A percentile compares a stretch with the other conserved stretches of the same genome.
phyloP scores from a whole-genome alignment of 768 basidiomycete genomes.

The Mrakia frigida region DNA sequence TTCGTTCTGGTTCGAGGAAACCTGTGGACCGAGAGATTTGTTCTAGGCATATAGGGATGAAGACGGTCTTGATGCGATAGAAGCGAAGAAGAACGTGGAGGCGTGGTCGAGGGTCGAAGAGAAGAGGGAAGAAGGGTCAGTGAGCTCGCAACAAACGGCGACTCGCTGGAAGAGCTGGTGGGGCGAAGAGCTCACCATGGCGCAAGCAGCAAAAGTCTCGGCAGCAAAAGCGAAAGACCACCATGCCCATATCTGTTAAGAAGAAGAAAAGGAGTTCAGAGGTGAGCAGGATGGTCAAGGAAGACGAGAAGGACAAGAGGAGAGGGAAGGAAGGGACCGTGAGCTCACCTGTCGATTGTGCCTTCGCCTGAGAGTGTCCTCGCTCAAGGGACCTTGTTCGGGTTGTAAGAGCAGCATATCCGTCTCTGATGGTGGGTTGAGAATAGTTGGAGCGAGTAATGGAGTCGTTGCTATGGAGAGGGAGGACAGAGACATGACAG shows the following conservation, averaged over 20 bases:
- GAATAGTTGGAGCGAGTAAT: conserved; percentile 34
- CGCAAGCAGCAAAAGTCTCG: conserved; percentile 20
- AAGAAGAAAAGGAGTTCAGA: no score
- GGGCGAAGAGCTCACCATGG: conserved; percentile 47
- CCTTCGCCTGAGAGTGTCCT: conserved; percentile 36
- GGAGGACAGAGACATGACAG: background rate
- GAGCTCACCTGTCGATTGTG: conserved; percentile 44
- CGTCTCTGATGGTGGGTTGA: conserved; percentile 37
- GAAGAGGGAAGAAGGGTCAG: background rate
- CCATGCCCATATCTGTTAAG: conserved; percentile 17
- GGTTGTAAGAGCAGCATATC: conserved; percentile 39
- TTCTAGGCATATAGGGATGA: conserved; percentile 52
- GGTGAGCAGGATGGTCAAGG: background rate
- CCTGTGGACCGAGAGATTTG: conserved; percentile 7
- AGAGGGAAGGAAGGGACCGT: background rate
- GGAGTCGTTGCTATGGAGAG: background rate
- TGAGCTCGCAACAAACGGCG: background rate
- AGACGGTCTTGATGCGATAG: conserved; percentile 65
- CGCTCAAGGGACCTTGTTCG: conserved; percentile 35
- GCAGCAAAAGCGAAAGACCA: conserved; percentile 25
- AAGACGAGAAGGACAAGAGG: background rate
- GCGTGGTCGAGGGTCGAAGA: no score
- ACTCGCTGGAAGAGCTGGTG: conserved; percentile 47
- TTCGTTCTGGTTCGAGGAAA: conserved; percentile 61
- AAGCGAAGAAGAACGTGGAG: conserved; percentile 57